A percentile compares a stretch with the other conserved stretches of the same genome.
Evolutionary conservation across 345 rosid genomes (phyloP).

Genomic region (Eucalyptus sp.): DNA sequence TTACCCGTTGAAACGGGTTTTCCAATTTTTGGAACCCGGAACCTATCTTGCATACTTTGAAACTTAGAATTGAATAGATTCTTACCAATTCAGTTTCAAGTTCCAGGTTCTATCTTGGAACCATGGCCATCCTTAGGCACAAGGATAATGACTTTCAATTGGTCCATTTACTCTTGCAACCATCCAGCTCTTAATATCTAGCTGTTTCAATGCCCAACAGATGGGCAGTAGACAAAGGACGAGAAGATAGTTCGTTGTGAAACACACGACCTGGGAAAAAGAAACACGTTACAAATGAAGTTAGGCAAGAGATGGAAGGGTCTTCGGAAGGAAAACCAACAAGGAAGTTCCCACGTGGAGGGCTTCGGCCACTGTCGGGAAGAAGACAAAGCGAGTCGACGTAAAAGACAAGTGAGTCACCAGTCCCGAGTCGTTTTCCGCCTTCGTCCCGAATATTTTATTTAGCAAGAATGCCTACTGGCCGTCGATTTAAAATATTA

Average conservation of each 20-base stretch:
- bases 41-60: fast-evolving
- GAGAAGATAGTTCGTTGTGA: neutral
- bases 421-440: neutral
- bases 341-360: neutral
- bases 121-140: fast-evolving
- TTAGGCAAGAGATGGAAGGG: neutral
- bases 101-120: too few relatives aligned
- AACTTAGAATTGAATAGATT: too few relatives aligned
- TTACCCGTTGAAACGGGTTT: fast-evolving
- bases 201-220: neutral
- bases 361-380: neutral
- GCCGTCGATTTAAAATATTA: neutral
- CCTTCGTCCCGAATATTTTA: neutral
- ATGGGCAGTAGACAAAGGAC: neutral
- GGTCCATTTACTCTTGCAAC: neutral
- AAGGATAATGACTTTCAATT: fast-evolving
- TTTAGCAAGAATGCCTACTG: neutral
- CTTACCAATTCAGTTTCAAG: fast-evolving
- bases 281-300: neutral
- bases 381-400: neutral
- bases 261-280: neutral
- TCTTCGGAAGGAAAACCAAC: neutral
- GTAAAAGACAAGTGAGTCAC: neutral
- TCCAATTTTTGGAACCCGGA: too few relatives aligned
- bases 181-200: neutral